phyloP scores from a whole-genome alignment of 306 rosid genomes.

The Medicago arabica region DNA sequence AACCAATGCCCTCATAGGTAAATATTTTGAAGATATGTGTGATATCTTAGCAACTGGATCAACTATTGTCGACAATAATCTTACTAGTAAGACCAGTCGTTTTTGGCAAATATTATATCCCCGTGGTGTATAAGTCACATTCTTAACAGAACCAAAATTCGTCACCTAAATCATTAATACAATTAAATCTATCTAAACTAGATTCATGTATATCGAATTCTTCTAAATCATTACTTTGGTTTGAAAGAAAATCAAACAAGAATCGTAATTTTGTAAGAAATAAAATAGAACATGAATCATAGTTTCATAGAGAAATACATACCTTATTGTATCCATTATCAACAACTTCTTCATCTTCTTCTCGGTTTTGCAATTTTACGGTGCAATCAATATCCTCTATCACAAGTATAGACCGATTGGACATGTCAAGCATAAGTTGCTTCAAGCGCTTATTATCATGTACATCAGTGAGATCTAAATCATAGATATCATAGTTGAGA shows the following conservation, averaged over 20 bases:
- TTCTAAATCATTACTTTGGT: too few relatives aligned
- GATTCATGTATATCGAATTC: too few relatives aligned
- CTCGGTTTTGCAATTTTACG: conserved; percentile 50
- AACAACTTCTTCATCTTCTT: conserved; percentile 12
- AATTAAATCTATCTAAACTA: too few relatives aligned
- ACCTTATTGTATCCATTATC: conserved; percentile 34
- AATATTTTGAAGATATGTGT: too few relatives aligned
- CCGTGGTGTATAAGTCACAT: not conserved
- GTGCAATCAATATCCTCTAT: conserved; percentile 65
- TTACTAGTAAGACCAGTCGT: too few relatives aligned
- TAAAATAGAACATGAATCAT: not conserved
- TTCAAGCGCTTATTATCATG: conserved; percentile 12
- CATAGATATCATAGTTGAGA: conserved; percentile 57
- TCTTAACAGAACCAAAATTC: not conserved
- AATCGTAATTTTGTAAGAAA: too few relatives aligned
- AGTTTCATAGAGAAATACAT: not conserved
- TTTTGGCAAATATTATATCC: not conserved
- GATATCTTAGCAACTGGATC: too few relatives aligned
- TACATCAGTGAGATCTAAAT: conserved; percentile 53
- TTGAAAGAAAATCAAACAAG: too few relatives aligned
- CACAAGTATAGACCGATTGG: conserved; percentile 60
- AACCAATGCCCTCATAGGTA: too few relatives aligned
- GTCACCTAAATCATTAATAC: too few relatives aligned
- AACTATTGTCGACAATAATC: too few relatives aligned
- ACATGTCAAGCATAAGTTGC: conserved; percentile 47